Evolutionary conservation across 768 basidiomycete genomes (phyloP), one percentile per base, ranked within the genome.

Genomic region (Coprinopsis cinerea): DNA sequence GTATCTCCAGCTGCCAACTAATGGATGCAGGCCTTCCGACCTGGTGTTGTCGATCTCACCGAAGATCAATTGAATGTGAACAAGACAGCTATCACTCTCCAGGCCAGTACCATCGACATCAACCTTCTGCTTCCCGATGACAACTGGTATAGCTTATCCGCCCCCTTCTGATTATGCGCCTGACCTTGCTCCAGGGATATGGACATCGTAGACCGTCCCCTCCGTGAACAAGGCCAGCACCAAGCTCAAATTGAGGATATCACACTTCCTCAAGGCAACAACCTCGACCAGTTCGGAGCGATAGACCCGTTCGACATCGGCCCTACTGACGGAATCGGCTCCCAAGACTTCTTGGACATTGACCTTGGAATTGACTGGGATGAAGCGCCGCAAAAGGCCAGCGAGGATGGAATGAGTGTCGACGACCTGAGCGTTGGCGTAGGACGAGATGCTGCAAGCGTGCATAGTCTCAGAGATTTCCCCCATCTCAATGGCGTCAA

Each of bases 161-260:
- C n/a, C n/a, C n/a, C n/a, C n/a, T n/a, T n/a, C n/a, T n/a, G n/a
- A n/a, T n/a, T n/a, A n/a, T n/a, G n/a, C n/a, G n/a, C n/a, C n/a
- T n/a, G n/a, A n/a, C n/a, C n/a, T n/a, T n/a, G n/a, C n/a, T n/a
- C n/a, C 58, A 92, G 92, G 89, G 85, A 88, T 50, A 73, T 85
- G 49, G 85, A 89, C 60, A 85, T 88, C 53, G 83, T 88, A 58
- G 81, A 83, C 55, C 73, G 82, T 22, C 79, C 79, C 20, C 71
- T 79, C 44, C 79, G 76, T 53, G 73, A 76, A 18, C 80, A 83
- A 50, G 85, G 88, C 1, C 83, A 89, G 47, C 88, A 91, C 55
- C 85, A 91, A 56, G 92, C 90, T 11, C 80, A 86, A 50, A 73
- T 85, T 47, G 88, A 88, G 9, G 92, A 95, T 56, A 93, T 95